A percentile compares a stretch with the other conserved stretches of the same genome.
These are phyloP conservation scores for Neltuma alba DNA, from an alignment of 306 rosid genomes.

Conservation along the genomic window DNA sequence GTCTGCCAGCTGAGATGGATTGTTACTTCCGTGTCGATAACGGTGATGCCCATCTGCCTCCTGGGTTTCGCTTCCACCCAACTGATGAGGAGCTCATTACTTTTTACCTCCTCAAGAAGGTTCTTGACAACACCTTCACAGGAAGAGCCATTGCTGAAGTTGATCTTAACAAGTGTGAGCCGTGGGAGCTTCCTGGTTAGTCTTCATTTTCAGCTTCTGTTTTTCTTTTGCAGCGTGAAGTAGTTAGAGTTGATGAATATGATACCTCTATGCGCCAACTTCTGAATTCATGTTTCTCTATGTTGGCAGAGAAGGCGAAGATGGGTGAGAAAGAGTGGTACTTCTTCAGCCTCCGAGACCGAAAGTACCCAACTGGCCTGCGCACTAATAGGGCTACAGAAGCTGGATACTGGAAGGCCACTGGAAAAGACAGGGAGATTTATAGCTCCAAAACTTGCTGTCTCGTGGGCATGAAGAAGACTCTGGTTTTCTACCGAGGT, in stretches of 20 bases:
- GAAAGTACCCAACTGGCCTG: conserved; percentile 92
- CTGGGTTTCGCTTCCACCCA: conserved; percentile 96
- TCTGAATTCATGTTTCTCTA: neutral
- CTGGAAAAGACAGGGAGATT: conserved; percentile 91
- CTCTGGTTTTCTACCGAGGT: conserved; percentile 85
- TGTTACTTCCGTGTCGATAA: conserved; percentile 26
- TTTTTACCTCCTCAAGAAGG: conserved; percentile 88
- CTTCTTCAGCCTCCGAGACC: conserved; percentile 81
- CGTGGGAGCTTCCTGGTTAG: conserved; percentile 96
- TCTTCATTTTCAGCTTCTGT: neutral
- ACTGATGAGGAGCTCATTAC: conserved; percentile 95
- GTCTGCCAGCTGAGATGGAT: conserved; percentile 25
- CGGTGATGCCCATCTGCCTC: conserved; percentile 63
- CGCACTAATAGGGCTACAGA: conserved; percentile 91
- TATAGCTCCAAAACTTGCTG: conserved; percentile 72
- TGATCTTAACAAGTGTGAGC: conserved; percentile 97
- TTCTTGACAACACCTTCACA: conserved; percentile 67
- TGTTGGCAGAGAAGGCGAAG: conserved; percentile 73
- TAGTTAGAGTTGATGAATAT: too few species aligned
- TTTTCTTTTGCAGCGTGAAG: neutral
- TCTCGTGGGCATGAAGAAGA: conserved; percentile 96
- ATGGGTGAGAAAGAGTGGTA: conserved; percentile 99
- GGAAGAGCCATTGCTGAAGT: conserved; percentile 94
- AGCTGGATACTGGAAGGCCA: conserved; percentile 99
- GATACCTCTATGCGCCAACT: neutral